Evolutionary conservation across 805 yeast genomes (phyloP).

Genomic region (Saturnispora saitoi): DNA sequence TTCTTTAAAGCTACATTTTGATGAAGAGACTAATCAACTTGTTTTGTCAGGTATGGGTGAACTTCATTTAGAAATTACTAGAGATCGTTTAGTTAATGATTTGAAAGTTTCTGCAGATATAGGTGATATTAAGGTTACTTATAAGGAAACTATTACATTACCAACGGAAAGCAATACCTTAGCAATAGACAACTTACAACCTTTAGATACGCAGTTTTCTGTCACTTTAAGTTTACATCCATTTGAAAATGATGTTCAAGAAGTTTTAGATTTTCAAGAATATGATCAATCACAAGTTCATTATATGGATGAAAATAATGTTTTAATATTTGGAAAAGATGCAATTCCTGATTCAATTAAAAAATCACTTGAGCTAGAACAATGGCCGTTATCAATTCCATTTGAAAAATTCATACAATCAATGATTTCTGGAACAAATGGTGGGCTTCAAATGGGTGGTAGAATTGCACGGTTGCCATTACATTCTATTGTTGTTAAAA

Average conservation of each 20-base stretch:
- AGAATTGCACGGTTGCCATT: constrained; percentile 47
- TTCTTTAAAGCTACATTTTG: constrained; percentile 57
- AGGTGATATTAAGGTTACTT: constrained; percentile 83
- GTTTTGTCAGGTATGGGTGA: constrained; percentile 96
- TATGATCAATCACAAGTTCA: constrained; percentile 33
- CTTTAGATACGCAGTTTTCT: constrained; percentile 19
- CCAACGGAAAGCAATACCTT: constrained; percentile 12
- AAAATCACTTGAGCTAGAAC: constrained; percentile 16
- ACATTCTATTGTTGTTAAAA: constrained; percentile 49
- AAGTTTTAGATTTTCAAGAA: constrained; percentile 16
- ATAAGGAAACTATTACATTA: constrained; percentile 55
- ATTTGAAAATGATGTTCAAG: constrained; percentile 28
- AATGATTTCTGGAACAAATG: constrained; percentile 48
- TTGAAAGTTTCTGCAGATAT: constrained; percentile 74
- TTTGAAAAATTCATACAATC: constrained; percentile 46
- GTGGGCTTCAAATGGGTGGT: constrained; percentile 63
- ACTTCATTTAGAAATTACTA: constrained; percentile 82
- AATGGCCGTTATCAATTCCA: constrained; percentile 41
- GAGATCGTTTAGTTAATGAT: constrained; percentile 69
- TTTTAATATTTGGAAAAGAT: constrained; percentile 30
- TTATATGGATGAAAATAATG: constrained; percentile 41
- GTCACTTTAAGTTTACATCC: constrained; percentile 24
- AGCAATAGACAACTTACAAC: not conserved
- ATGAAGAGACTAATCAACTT: constrained; percentile 86
- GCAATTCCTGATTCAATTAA: constrained; percentile 20